Evolutionary conservation across 163 green algal species (phyloP).

Genomic region (Trebouxia gelatinosa): DNA sequence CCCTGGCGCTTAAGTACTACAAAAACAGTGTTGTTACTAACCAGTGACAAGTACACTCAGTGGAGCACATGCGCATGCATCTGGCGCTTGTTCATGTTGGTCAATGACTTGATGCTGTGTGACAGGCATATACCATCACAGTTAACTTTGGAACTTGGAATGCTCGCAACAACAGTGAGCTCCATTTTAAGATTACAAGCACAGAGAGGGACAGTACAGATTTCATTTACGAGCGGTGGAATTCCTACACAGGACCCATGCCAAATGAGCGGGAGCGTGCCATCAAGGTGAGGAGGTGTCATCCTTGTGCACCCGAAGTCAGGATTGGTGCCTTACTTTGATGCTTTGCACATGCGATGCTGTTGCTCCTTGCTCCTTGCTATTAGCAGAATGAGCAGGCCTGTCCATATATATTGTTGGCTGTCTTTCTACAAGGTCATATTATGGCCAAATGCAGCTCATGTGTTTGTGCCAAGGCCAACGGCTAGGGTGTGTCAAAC

Average conservation of each 20-base stretch:
- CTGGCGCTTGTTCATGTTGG: too few species aligned
- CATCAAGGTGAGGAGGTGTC: too few species aligned
- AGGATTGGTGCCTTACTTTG: too few species aligned
- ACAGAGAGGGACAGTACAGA: background rate
- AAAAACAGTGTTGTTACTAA: too few species aligned
- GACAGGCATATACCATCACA: background rate
- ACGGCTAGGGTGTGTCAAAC: too few species aligned
- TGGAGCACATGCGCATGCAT: too few species aligned
- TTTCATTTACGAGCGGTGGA: background rate
- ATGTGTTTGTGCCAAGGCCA: background rate
- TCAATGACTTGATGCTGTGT: too few species aligned
- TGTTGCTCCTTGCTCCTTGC: background rate
- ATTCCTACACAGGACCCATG: background rate
- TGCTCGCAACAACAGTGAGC: background rate
- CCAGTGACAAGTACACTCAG: too few species aligned
- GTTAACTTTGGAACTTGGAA: background rate
- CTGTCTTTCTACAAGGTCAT: background rate
- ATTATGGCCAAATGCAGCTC: background rate
- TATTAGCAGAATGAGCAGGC: background rate
- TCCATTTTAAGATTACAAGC: background rate
- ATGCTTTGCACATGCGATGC: background rate
- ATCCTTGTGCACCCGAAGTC: too few species aligned
- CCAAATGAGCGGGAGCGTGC: too few species aligned
- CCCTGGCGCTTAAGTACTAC: too few species aligned
- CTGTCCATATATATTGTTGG: background rate